Base-by-base conservation (phyloP, 768 basidiomycete species). In the Leccinellum luteum region DNA sequence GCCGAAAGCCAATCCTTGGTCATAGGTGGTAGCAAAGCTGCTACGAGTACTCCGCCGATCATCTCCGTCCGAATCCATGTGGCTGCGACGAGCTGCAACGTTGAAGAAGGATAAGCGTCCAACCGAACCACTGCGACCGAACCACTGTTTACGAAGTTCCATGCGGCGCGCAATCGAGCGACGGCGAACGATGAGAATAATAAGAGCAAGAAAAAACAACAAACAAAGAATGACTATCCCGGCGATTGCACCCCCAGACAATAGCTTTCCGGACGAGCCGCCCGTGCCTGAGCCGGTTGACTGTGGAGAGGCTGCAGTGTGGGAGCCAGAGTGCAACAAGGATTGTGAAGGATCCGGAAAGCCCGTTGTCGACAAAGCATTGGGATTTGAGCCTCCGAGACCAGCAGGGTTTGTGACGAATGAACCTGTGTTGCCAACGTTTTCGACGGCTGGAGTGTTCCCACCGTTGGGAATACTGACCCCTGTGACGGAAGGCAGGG, bases 21-120 rank as follows among this genome's bases (percentile, higher is more conserved):
- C 83, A 63, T 79, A 76, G n/a, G 78, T 81, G 17, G 86, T 86
- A 17, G 78, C 86, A 52, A 87, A 87, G 71, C 85, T 87, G 69
- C 85, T 87, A 50, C 84, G 77, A 3, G 74, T 68, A 48, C 72
- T 77, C 45, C 56, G 60, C 21, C 69, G 66, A 53, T 72, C 73
- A 35, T 64, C 60, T 28, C 34, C 62, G 30, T 60, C 65, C 47
- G 58, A 59, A 43, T 54, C 52, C 17, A 41, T 55, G 31, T 64
- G 56, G 27, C 51, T 59, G 28, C 28, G 61, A 45, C 62, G 54
- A 30, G 55, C 56, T 35, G 60, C 61, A 50, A 49, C 31, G 4
- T 52, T 64, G 13, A 63, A 54, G 28, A 57, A 6, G 19, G 57
- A 51, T 17, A 54, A 56, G 35, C 44, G 54, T 23, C 52, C 28